Evolutionary conservation across 2,329 filamentous ascomycete species (phyloP), one percentile per base, ranked within the genome.

Genomic region (Metarhizium album): DNA sequence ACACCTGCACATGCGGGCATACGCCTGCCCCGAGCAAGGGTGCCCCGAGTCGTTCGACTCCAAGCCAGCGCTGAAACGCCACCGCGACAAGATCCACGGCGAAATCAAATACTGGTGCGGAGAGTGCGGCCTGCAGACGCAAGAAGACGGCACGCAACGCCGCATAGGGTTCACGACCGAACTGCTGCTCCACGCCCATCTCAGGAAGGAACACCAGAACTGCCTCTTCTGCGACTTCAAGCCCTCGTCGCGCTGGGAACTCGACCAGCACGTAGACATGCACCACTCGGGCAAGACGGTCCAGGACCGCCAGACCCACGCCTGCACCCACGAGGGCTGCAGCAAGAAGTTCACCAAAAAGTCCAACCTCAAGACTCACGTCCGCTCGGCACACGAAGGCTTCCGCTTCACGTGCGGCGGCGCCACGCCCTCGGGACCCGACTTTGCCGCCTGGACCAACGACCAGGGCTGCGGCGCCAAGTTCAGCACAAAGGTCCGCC

Each of bases 331-430:
- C 60, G 68, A 74, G 0, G 83, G 78, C 22, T 96, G 90, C 65
- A 74, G 71, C 50, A 87, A 87, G 61, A 80, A 74, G 49, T 96
- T 96, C 67, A 90, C 87, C 18, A 87, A 86, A 62, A 82, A 79
- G 54, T 84, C 85, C n/a, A 96, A 95, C 59, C 74, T 95, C 48
- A 86, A 84, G 16, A 80, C 83, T 0, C 91, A 97, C 62, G 74
- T 91, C 50, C 83, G 84, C 52, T 83, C 80, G 11, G 83, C 84
- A 0, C 91, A 96, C 62, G 78, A 89, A 57, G 84, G 87, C 18
- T 72, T 82, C 57, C 82, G 82, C 9, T 96, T 87, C 61, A 73
- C 87, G n/a, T 96, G 91, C 61, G 87, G 87, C 16, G 69, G 83
- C 46, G 77, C 82, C 11, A 80, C 85, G 57, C 69, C 90, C 1